Base-by-base conservation (phyloP, 768 basidiomycete genomes). In the Amanita jacksonii region DNA sequence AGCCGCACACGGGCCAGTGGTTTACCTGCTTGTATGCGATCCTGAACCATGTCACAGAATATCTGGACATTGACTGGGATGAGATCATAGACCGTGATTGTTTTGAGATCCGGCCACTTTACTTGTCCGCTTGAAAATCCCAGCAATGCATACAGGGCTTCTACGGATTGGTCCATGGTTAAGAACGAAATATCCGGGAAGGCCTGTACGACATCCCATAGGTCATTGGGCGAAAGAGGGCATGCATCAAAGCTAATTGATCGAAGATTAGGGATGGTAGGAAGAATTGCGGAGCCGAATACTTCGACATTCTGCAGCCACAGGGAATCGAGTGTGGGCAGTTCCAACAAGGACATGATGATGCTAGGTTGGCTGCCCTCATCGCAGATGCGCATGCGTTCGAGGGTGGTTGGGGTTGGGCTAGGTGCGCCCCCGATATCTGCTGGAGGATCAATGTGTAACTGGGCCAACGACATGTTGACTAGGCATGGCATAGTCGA, bases 381-480 rank as follows among this genome's bases (percentile, higher is more conserved):
- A 5, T 66, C 65, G 20, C 65, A 63, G 16, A 70, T 58, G 16
- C 72, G 69, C n/a, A 74, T 57, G 20, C 61, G 59, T 18, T 53
- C 61, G 16, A 74, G 60, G 9, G 52, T 47, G 19, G 62, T 60
- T 13, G 72, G 52, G 4, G 50, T 60, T 10, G 67, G 62, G 8
- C 52, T 41, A 19, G 52, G 40, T 23, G 53, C 50, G 24, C 55
- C 49, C 10, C 60, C 47, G 8, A 64, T 61, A 30, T 65, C 57
- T 31, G 61, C 59, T 8, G 59, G 60, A 32, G 61, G 53, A 9
- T 70, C 59, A 47, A 56, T 59, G 16, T 5, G 28, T 37, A 72
- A 51, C 39, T 66, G 62, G 34, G 61, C 63, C 18, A 73, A 53
- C 4, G 72, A 72, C 8, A 74, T 58, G 44, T 69, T 67, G 43